These are phyloP conservation scores for Talaromyces sp. DNA, from an alignment of 2,329 filamentous ascomycete genomes.

Conservation along the genomic window DNA sequence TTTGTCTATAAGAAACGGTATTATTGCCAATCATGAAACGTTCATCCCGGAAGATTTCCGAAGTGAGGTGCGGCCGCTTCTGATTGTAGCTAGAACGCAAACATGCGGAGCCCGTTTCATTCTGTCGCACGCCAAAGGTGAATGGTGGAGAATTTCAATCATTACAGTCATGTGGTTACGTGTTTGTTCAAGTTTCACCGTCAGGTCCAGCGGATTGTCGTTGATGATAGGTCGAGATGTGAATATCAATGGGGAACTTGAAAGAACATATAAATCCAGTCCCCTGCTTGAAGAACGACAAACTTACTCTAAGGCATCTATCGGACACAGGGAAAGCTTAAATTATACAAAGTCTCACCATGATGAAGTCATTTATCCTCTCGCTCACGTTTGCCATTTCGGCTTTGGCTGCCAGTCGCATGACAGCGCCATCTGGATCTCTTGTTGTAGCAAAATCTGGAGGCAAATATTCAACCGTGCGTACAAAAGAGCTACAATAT, in stretches of 20 bases:
- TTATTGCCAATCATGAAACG: neutral
- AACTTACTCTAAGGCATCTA: too few relatives aligned
- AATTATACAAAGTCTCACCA: neutral
- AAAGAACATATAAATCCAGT: neutral
- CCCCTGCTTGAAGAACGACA: neutral
- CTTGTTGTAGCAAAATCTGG: constrained; percentile 28
- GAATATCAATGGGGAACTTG: too few relatives aligned
- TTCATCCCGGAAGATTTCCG: neutral
- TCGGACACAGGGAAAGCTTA: neutral
- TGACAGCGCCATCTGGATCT: constrained; percentile 24
- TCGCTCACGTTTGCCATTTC: constrained; percentile 20
- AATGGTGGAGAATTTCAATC: constrained; percentile 12
- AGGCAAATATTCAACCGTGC: constrained; percentile 24
- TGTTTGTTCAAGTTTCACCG: neutral
- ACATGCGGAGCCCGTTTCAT: neutral
- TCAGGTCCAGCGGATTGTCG: neutral
- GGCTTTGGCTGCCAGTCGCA: constrained; percentile 25
- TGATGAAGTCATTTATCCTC: constrained; percentile 16
- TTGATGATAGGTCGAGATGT: neutral
- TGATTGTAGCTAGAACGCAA: neutral
- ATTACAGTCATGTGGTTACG: neutral
- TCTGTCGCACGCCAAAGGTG: neutral
- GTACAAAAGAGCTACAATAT: neutral
- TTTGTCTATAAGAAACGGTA: too few relatives aligned
- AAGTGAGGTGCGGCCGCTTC: neutral